Conservation (phyloP, 345 rosid genomes). For the Rubroshorea leprosula region DNA sequence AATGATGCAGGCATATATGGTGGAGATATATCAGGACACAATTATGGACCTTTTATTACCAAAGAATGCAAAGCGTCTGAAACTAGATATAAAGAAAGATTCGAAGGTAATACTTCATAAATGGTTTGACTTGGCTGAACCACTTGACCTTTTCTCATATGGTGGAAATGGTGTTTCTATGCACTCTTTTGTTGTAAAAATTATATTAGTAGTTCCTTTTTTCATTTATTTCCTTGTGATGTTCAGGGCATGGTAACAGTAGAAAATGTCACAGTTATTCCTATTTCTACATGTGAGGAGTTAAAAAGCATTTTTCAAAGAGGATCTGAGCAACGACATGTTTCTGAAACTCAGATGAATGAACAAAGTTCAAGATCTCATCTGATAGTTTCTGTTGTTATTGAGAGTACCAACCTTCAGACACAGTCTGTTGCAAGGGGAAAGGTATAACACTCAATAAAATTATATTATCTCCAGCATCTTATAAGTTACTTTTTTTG, state of each 20-base stretch:
- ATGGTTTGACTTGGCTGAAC: not conserved
- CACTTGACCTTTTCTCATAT: not conserved
- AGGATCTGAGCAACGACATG: constrained; percentile 84
- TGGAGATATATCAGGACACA: constrained; percentile 92
- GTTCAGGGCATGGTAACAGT: constrained; percentile 85
- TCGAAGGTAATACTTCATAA: constrained; percentile 49
- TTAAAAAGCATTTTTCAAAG: constrained; percentile 57
- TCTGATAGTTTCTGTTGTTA: constrained; percentile 74
- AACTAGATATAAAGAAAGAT: constrained; percentile 93
- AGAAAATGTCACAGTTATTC: constrained; percentile 72
- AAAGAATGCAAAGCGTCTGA: constrained; percentile 58
- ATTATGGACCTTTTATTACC: constrained; percentile 80
- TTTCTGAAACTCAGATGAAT: constrained; percentile 90
- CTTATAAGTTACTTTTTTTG: not conserved
- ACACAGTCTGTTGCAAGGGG: constrained; percentile 87
- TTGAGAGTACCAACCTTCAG: constrained; percentile 94
- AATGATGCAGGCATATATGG: constrained; percentile 76
- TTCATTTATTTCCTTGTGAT: constrained; percentile 14
- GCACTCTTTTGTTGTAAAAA: not conserved
- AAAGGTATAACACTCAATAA: constrained; percentile 62
- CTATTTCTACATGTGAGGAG: constrained; percentile 74
- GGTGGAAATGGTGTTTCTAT: not conserved
- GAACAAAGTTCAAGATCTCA: constrained; percentile 98
- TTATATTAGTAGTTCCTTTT: not conserved
- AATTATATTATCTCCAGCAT: not conserved